Evolutionary conservation across 805 yeast species (phyloP), one percentile per base, ranked within the genome.

Genomic region (Wickerhamiella cacticola): DNA sequence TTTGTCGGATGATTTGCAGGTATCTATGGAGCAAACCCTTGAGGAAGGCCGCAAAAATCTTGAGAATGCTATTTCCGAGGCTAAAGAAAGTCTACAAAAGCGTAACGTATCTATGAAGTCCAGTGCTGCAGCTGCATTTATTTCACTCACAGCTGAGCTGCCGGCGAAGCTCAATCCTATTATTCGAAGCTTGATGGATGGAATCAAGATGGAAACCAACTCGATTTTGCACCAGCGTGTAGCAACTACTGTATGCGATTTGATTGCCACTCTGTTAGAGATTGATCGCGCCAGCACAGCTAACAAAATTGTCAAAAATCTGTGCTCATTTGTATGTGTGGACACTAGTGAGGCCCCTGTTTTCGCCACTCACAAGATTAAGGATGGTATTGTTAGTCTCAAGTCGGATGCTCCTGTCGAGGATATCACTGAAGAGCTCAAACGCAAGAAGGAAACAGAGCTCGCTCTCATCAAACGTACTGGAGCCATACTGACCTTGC

Each of bases 271-370:
- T 52, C 73, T 94, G 48, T 69, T 76, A 29, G 60, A 60, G 1
- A 65, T 65, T 3, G 77, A 75, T 7, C 86, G 87, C 59, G 62
- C 60, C n/a, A 79, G 78, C 31, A 92, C 89, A 1, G 78, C 89
- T 2, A 94, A 85, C 56, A 92, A 92, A 61, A 82, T 94, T 53
- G 76, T 85, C 39, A 89, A 85, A 61, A 92, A 92, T 59, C 67
- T 94, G 48, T 84, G 95, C 66, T 95, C 89, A 0, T 89, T 89
- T 60, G 61, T 92, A 45, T 92, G 98, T 66, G 96, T 88, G 26
- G 98, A 89, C 61, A 86, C 96, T 0, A 76, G 92, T 2, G 96
- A 88, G 60, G 96, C 89, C 26, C 98, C 98, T 2, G 96, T 86
- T 58, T 92, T 85, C 59, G 69, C 71, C 13, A 79, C 82, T 40